Evolutionary conservation across 352 stramenopile species (phyloP), one percentile per base, ranked within the genome.

Genomic region (Paralagenidium karlingii): DNA sequence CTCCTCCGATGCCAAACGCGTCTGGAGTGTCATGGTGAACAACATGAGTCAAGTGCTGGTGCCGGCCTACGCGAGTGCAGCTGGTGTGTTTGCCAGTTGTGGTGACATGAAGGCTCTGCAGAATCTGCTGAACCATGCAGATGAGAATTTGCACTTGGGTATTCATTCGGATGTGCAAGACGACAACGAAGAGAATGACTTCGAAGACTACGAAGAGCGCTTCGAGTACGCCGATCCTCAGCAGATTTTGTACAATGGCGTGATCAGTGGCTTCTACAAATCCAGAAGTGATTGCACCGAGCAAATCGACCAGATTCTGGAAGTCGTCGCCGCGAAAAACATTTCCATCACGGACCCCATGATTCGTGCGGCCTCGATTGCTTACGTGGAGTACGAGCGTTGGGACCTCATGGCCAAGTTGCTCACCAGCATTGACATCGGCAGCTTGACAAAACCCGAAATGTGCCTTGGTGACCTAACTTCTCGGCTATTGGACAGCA

Each of bases 241-340:
- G 31, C 45, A 63, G 30, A 45, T 90, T 26, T 53, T 90, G 12
- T 86, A 75, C 37, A 84, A 82, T 42, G 77, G 77, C 32, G 65
- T 84, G 21, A 84, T 90, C 39, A 85, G 68, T 15, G 77, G 77
- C 16, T 78, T 90, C 30, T 67, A 59, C 31, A 90, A 90, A 46
- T 68, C 77, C 5, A 60, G 67, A 28, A 60, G 57, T 26, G 74
- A 90, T 47, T 68, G 83, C 46, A 82, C 74, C 10, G 38, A 47
- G 6, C 68, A 80, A 21, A 82, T 90, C 40, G 47, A 60, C 25
- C 45, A 51, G 37, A 86, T 83, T 43, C 43, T 90, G 25, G 38
- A 58, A 3, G 56, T 60, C 18, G 84, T 88, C 67, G 26, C 46
- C 8, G 39, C 45, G 22, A 63, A 60, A 12, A 54, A 58, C 8